Conservation (phyloP, 2,329 filamentous ascomycete genomes). For the Chaetomium sp. region DNA sequence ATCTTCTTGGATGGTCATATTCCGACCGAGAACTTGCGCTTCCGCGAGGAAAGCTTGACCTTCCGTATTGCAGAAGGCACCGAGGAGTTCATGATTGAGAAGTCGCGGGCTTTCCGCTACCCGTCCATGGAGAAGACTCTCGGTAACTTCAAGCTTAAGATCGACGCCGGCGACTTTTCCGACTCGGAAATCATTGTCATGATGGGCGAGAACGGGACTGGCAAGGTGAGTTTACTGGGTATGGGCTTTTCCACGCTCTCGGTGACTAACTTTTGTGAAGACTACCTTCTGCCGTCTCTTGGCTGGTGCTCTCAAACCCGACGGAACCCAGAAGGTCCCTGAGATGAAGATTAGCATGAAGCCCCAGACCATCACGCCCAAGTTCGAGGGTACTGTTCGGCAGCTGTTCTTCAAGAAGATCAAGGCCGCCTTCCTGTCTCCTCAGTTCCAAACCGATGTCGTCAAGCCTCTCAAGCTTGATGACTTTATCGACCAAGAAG, state of each 20-base stretch:
- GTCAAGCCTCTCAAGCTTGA: constrained; percentile 99
- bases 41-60: constrained; percentile 94
- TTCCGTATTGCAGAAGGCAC: constrained; percentile 90
- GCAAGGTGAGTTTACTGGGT: constrained; percentile 43
- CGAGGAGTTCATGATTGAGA: constrained; percentile 86
- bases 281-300: constrained; percentile 98
- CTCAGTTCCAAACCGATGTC: constrained; percentile 99
- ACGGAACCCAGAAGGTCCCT: constrained; percentile 75
- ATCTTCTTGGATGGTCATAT: constrained; percentile 97
- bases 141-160: constrained; percentile 79
- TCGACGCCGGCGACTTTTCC: constrained; percentile 86
- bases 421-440: constrained; percentile 91
- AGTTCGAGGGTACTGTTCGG: constrained; percentile 94
- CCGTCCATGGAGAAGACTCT: constrained; percentile 92
- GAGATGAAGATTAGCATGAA: constrained; percentile 99
- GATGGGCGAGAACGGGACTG: constrained; percentile 99
- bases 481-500: constrained; percentile 99
- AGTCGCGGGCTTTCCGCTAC: constrained; percentile 82
- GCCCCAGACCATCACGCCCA: constrained; percentile 98
- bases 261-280: constrained; percentile 45
- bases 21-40: constrained; percentile 95
- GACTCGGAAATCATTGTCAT: constrained; percentile 99
- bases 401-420: constrained; percentile 99
- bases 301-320: constrained; percentile 90
- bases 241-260: neutral